Percentiles rank a stretch among this genome's conserved stretches.
Evolutionary conservation across 305 asterid genomes (phyloP).

Genomic region (Withania somnifera): DNA sequence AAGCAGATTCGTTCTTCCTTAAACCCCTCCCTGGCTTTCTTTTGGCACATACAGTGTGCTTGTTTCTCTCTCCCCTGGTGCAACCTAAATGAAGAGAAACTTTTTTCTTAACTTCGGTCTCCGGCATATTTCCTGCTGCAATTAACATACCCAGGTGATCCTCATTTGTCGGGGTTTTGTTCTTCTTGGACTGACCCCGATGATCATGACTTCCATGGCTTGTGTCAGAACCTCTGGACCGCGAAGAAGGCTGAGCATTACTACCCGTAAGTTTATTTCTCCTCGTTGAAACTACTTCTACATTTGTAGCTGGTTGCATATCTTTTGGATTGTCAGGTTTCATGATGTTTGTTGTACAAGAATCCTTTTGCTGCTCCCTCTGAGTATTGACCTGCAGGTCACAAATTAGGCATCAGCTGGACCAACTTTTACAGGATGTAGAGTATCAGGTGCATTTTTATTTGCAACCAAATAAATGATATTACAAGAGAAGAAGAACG

Average conservation of each 20-base stretch:
- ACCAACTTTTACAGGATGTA: neutral
- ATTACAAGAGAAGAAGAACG: neutral
- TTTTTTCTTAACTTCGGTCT: slow-evolving; percentile 14
- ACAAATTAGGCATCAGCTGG: neutral
- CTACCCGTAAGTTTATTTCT: too few species aligned
- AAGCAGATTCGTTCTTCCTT: slow-evolving; percentile 12
- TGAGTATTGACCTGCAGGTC: neutral
- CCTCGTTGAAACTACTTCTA: too few species aligned
- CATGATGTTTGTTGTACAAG: neutral
- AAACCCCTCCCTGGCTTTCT: neutral
- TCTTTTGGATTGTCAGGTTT: too few species aligned
- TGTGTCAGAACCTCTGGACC: neutral
- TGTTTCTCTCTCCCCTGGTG: neutral
- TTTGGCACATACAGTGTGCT: neutral
- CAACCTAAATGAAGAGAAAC: neutral
- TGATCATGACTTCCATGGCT: slow-evolving; percentile 17
- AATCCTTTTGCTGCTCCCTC: slow-evolving; percentile 2
- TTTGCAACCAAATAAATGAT: slow-evolving; percentile 2
- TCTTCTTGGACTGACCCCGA: slow-evolving; percentile 28
- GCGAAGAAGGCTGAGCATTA: too few species aligned
- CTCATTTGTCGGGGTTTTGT: neutral
- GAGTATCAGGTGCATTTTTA: neutral
- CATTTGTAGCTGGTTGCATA: too few species aligned
- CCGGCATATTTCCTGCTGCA: slow-evolving; percentile 7
- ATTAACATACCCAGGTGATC: neutral